Conservation (phyloP, 345 rosid genomes). For the Salix viminalis region DNA sequence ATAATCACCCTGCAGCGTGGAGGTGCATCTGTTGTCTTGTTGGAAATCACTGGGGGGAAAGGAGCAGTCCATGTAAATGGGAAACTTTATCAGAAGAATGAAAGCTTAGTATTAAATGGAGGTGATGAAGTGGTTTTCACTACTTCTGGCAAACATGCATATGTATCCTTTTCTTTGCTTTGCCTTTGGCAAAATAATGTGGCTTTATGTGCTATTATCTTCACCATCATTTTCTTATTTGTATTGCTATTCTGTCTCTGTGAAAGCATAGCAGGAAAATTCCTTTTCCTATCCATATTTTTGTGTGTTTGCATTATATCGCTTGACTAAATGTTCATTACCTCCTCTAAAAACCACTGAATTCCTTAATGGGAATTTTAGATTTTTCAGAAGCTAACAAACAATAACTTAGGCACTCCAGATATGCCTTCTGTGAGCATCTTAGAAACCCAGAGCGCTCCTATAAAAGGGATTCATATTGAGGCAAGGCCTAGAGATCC, state of each 20-base stretch:
- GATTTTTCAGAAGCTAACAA: constrained; percentile 85
- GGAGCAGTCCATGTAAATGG: constrained; percentile 87
- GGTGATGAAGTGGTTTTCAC: constrained; percentile 92
- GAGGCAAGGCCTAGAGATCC: constrained; percentile 85
- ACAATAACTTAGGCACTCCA: constrained; percentile 56
- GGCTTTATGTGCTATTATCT: neutral
- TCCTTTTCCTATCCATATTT: neutral
- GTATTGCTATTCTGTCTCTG: neutral
- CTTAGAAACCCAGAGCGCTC: constrained; percentile 67
- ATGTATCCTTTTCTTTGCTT: constrained; percentile 66
- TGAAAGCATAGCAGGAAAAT: neutral
- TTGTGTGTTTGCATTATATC: neutral
- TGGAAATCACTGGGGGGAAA: constrained; percentile 76
- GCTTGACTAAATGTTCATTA: constrained; percentile 15
- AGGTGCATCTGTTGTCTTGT: constrained; percentile 54
- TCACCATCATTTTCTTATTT: neutral
- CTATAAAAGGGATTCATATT: constrained; percentile 62
- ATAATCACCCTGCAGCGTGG: constrained; percentile 40
- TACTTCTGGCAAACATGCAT: constrained; percentile 69
- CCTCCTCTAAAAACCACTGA: neutral
- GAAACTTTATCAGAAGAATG: constrained; percentile 44
- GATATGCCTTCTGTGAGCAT: constrained; percentile 56
- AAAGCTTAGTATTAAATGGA: constrained; percentile 52
- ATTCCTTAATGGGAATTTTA: constrained; percentile 48
- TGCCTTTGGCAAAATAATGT: neutral